Evolutionary conservation across 2,329 filamentous ascomycete genomes (phyloP).

Genomic region (Thelonectria discophora): DNA sequence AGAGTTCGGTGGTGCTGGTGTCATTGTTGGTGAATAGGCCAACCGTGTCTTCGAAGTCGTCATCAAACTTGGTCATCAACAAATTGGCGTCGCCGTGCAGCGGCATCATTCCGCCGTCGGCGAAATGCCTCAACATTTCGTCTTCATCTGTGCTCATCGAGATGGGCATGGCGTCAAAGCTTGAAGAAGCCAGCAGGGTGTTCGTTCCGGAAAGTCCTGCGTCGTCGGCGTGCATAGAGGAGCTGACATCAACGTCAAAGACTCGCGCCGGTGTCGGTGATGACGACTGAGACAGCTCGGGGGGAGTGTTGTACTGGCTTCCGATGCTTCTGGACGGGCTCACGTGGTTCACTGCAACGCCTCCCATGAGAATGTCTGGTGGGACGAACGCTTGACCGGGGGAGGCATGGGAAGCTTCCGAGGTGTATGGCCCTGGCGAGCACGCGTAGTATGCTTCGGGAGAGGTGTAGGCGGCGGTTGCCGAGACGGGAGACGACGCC

Average conservation of each 20-base stretch:
- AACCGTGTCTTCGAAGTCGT: conserved; percentile 59
- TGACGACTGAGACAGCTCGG: conserved; percentile 68
- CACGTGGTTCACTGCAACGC: conserved; percentile 48
- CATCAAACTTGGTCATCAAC: conserved; percentile 64
- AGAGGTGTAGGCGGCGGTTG: conserved; percentile 56
- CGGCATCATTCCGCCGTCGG: conserved; percentile 52
- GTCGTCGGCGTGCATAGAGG: conserved; percentile 44
- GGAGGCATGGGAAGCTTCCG: conserved; percentile 1
- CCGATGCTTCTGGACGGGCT: conserved; percentile 61
- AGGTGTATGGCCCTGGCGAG: not conserved
- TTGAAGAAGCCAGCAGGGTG: conserved; percentile 46
- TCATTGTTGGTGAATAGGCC: conserved; percentile 62
- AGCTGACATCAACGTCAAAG: conserved; percentile 57
- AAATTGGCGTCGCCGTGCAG: conserved; percentile 58
- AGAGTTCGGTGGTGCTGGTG: conserved; percentile 59
- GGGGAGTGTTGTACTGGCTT: conserved; percentile 66
- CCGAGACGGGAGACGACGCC: conserved; percentile 52
- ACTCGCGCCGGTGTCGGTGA: conserved; percentile 62
- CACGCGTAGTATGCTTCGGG: conserved; percentile 37
- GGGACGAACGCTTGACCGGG: not conserved
- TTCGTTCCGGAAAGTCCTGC: conserved; percentile 44
- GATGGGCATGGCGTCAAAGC: conserved; percentile 47
- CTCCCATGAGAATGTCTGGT: conserved; percentile 52
- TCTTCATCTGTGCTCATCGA: conserved; percentile 53
- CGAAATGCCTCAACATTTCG: conserved; percentile 56